Base-by-base conservation (phyloP, 2,329 filamentous ascomycete species). In the Microcyclosporella mali region DNA sequence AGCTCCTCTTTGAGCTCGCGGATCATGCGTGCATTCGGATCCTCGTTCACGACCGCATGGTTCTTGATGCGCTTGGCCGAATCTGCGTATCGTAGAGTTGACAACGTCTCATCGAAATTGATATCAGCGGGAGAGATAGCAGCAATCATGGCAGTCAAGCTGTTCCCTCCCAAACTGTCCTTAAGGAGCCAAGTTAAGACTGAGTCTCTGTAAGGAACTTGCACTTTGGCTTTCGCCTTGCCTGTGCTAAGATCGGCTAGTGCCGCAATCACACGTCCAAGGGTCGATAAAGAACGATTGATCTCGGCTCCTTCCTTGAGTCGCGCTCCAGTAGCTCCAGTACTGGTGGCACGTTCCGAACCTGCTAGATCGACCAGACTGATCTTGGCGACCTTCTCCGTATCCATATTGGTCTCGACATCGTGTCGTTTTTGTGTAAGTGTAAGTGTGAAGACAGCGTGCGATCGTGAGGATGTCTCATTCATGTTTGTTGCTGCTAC, bases 401-500 rank as follows among this genome's bases (percentile, higher is more conserved):
- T 86, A 57, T 89, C 88, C 89, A 98, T 94, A 53, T 88, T 94
- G 0, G 92, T 95, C 63, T 95, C 88, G 2, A 78, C 71, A 62
- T 98, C 92, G 61, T 85, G 84, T 47, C 86, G 82, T 66, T 95
- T 97, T 65, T 98, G 92, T 0, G 88, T 95, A 35, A 98, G 73
- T 60, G 90, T 97, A 41, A 98, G 73, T 15, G 94, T 98, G 64
- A 98, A 98, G 39, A 98, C 94, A 31, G 92, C 92, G 66, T 98
- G 92, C 63, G 90, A 97, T 73, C 92, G 84, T 77, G 88, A 95
- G 47, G 88, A 95, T 0, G 94, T 98, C 68, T 97, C 92, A 73
- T 98, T 98, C 92, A 98, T 98, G 76, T 97, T 98, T 30, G 92
- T 98, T 6, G 92, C 92, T 2, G 92, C 92, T 30, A 98, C 92